Base-by-base conservation (phyloP, 176 grass and related monocot species). In the Ampelocalamus luodianensis region DNA sequence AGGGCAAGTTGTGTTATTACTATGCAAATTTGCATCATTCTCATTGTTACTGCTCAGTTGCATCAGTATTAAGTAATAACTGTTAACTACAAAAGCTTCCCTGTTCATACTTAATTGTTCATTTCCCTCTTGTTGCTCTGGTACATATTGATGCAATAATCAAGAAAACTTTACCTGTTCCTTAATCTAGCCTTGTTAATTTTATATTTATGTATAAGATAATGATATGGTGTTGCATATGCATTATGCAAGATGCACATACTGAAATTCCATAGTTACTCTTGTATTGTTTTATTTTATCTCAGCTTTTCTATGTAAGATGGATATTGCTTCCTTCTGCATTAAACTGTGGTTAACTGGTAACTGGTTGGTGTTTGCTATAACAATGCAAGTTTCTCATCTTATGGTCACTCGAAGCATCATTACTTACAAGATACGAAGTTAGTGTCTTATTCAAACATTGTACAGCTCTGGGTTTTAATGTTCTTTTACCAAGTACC, bases 351-450 rank as follows among this genome's bases (percentile, higher is more conserved):
- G 24, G 8, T 58, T 85, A 39, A 51, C 27, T 56, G 46, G 6
- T 85, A 39, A 51, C 27, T 56, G 46, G 6, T 74, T 74, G 46
- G 24, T 84, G 68, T 68, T 85, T 81, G n/a, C 32, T 66, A 65
- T 68, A 34, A 42, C 24, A 53, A 18, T 34, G 45, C 5, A 63
- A 22, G 37, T 27, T 32, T 9, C 71, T 46, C 24, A 43, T 29
- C 40, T 74, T 63, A 58, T 27, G 54, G 18, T 37, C 16, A 71
- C 71, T 54, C 36, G 20, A 54, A 62, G 48, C 62, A 20, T 69
- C 15, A 71, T 43, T 63, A 45, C 17, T 39, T 71, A 32, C 22
- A 37, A 37, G 51, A 7, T 71, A 51, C 54, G 16, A 65, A 66
- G 39, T 72, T 37, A 7, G 38, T 72, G 27, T 55, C 48, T 62